A percentile compares a stretch with the other conserved stretches of the same genome.
These are phyloP conservation scores for Glycine soja DNA, from an alignment of 306 rosid genomes.

Conservation along the genomic window DNA sequence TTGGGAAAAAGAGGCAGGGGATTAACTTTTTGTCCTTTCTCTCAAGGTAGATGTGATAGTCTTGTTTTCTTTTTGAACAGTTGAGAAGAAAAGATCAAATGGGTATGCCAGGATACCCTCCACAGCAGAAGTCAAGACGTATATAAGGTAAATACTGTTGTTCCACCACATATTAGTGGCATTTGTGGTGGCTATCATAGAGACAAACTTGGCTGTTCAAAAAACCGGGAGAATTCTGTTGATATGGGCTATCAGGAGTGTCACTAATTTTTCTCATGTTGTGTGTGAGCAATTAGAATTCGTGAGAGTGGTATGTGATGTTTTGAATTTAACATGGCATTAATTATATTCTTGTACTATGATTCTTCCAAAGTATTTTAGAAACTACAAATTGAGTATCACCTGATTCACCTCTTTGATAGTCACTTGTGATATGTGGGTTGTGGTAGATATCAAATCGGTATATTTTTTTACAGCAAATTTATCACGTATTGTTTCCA, in stretches of 20 bases:
- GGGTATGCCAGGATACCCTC: constrained; percentile 80
- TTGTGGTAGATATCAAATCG: constrained; percentile 37
- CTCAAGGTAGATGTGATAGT: constrained; percentile 21
- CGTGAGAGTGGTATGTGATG: constrained; percentile 26
- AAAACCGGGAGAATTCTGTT: constrained; percentile 12
- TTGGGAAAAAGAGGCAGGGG: background rate
- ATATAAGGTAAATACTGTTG: constrained; percentile 57
- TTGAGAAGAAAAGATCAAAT: constrained; percentile 79
- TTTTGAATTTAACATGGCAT: constrained; percentile 36
- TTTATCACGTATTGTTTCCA: constrained; percentile 4
- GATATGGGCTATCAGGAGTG: background rate
- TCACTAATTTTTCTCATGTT: constrained; percentile 31
- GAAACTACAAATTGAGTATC: constrained; percentile 18
- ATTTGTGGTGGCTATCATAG: constrained; percentile 2
- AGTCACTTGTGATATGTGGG: constrained; percentile 15
- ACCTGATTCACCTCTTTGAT: constrained; percentile 32
- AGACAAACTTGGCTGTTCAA: constrained; percentile 34
- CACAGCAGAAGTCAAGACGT: constrained; percentile 85
- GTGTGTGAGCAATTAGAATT: constrained; percentile 25
- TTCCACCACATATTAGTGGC: background rate
- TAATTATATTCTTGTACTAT: background rate
- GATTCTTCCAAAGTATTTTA: constrained; percentile 10
- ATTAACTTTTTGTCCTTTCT: background rate
- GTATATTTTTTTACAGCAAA: background rate
- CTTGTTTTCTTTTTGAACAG: constrained; percentile 56